These are phyloP conservation scores for Aspergillus mulundensis DNA, from an alignment of 495 filamentous ascomycete species.

Conservation along the genomic window DNA sequence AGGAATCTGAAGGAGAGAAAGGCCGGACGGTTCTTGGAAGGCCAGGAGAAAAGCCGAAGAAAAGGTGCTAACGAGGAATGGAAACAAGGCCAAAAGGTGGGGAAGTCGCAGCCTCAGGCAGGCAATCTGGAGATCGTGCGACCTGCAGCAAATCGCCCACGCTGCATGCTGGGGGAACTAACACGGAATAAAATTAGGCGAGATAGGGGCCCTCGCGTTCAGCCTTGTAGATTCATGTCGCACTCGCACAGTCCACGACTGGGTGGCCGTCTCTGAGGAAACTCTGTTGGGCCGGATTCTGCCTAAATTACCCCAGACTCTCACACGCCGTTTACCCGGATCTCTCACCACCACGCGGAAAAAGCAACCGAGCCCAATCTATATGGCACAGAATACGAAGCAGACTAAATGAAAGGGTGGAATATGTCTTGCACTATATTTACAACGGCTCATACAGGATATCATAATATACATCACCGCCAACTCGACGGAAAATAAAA, in stretches of 20 bases:
- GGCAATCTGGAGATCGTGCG: background rate
- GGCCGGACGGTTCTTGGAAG: background rate
- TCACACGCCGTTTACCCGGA: background rate
- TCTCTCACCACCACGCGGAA: too few relatives aligned
- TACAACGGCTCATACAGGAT: background rate
- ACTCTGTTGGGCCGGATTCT: constrained; percentile 6
- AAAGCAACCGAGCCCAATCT: too few relatives aligned
- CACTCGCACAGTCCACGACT: background rate
- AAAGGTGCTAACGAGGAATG: background rate
- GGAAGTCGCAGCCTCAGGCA: constrained; percentile 1
- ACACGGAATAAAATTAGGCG: background rate
- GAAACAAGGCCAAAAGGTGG: background rate
- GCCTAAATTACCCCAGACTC: constrained; percentile 22
- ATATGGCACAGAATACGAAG: too few relatives aligned
- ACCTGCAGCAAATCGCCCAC: background rate
- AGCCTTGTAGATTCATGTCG: background rate
- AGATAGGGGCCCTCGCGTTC: background rate
- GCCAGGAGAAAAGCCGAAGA: background rate
- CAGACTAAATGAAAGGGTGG: background rate
- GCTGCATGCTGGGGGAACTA: background rate
- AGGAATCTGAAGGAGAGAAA: background rate
- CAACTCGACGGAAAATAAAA: background rate
- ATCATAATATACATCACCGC: constrained; percentile 7
- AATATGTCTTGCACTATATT: background rate
- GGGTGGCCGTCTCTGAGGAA: too few relatives aligned